Base-by-base conservation (phyloP, 2,329 filamentous ascomycete genomes). In the Diaporthe ampelina region DNA sequence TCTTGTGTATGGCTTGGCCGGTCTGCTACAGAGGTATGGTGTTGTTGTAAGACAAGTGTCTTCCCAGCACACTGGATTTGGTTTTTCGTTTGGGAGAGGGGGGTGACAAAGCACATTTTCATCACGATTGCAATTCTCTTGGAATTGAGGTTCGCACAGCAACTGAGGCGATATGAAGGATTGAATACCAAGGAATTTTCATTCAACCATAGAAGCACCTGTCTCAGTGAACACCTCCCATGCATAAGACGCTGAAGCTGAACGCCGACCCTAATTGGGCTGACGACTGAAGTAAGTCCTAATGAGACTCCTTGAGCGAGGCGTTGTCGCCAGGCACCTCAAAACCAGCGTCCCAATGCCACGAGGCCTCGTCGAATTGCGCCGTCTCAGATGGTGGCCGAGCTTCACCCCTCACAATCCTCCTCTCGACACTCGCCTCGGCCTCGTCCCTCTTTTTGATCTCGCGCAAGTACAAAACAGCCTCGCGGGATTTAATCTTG, bases 101-200 rank as follows among this genome's bases (percentile, higher is more conserved):
- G 37, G 37, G 11, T 1, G 37, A 10, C 13, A 43, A 17, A 43
- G 19, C 21, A 8, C 19, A 10, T 48, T 48, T 3, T 9, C 19
- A 52, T 10, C 7, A 26, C n/a, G 26, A 8, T 3, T 3, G 4
- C 48, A 50, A 3, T 50, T 24, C 6, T 11, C 45, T 24, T 15
- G 5, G 10, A 4, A 52, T 1, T 6, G n/a, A 52, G 3, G 4
- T 6, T 4, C 10, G n/a, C 3, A 52, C 1, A 15, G 2, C 15
- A 15, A 5, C 1, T 4, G 1, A 52, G n/a, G 48, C 10, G n/a
- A 26, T 26, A 4, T n/a, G 15, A 13, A 4, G 4, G 11, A 13
- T 2, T 1, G 5, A 4, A 6, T 13, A 6, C n/a, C 48, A 52
- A 52, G 10, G 4, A n/a, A 50, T 9, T 52, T 52, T 26, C 4